Evolutionary conservation across 257 asterid species (phyloP), one percentile per base, ranked within the genome.

Genomic region (Orobanche coerulescens): DNA sequence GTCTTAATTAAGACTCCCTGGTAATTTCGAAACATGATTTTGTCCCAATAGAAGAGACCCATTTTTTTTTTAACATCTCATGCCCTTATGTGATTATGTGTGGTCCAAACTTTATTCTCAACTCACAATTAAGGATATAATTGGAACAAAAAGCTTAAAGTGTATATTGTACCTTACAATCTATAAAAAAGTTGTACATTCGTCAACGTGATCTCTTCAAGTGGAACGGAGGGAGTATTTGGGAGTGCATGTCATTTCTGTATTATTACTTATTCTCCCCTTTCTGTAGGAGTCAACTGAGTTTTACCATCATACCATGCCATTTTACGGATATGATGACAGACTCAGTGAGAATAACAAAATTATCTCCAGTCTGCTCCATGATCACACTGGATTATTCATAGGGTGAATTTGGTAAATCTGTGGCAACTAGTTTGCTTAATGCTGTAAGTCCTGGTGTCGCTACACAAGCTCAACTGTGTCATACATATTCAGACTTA

Each of bases 271-370:
- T 56, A 24, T 49, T 28, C 3, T 55, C 18, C 23, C 53, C 44
- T 50, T 42, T 15, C 37, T 15, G 58, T 49, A 61, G 51, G 62
- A 43, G 62, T 31, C 28, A 23, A 20, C 54, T 62, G 50, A 36
- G n/a, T 73, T 64, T 33, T 50, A 31, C 23, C 51, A 23, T 39
- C 60, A 15, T 42, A 42, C 14, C 47, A 19, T 64, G 61, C 14
- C 43, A 30, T 55, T 37, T 44, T 39, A 34, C 9, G 18, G 37
- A 59, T 20, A 25, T 53, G 4, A 36, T 54, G 23, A 57, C 23
- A 58, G 15, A 31, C 57, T 57, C 25, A 33, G 20, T 26, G 28
- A 44, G 65, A 67, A 63, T 71, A 51, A 46, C 56, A 24, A 24
- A 49, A 1, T 62, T 51, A 4, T 33, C 56, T 36, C 13, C 42